Evolutionary conservation across 2,329 filamentous ascomycete genomes (phyloP).

Genomic region (Alternaria atra): DNA sequence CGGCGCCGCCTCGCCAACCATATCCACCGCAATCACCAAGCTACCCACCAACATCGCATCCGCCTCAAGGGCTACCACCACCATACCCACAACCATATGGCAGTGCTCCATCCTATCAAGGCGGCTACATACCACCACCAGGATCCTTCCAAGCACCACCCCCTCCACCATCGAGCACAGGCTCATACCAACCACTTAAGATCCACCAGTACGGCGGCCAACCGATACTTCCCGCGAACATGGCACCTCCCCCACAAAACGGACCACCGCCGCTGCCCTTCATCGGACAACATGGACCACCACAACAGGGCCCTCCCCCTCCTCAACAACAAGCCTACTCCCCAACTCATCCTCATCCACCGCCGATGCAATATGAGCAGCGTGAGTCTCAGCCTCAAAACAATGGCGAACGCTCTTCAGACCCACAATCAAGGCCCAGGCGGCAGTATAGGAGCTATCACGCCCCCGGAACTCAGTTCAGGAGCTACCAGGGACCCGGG

Average conservation of each 20-base stretch:
- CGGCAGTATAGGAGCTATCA: constrained; percentile 45
- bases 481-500: constrained; percentile 44
- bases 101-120: constrained; percentile 31
- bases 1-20: constrained; percentile 34
- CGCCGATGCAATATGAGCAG: constrained; percentile 32
- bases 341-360: constrained; percentile 30
- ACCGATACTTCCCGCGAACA: constrained; percentile 51
- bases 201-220: constrained; percentile 53
- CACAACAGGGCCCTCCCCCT: not conserved
- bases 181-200: constrained; percentile 45
- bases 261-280: constrained; percentile 9
- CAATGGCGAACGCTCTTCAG: constrained; percentile 16
- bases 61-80: constrained; percentile 27
- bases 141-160: constrained; percentile 47
- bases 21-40: constrained; percentile 36
- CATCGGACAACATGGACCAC: constrained; percentile 5
- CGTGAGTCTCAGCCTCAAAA: constrained; percentile 25
- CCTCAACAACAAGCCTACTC: constrained; percentile 27
- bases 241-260: constrained; percentile 39
- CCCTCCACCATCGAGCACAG: constrained; percentile 33
- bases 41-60: constrained; percentile 32
- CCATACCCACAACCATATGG: constrained; percentile 60
- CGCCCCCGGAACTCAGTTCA: constrained; percentile 46
- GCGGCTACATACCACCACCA: constrained; percentile 44
- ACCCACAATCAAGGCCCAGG: constrained; percentile 38